Base-by-base conservation (phyloP, 75 land plant species). In the Adiantum capillusveneris region DNA sequence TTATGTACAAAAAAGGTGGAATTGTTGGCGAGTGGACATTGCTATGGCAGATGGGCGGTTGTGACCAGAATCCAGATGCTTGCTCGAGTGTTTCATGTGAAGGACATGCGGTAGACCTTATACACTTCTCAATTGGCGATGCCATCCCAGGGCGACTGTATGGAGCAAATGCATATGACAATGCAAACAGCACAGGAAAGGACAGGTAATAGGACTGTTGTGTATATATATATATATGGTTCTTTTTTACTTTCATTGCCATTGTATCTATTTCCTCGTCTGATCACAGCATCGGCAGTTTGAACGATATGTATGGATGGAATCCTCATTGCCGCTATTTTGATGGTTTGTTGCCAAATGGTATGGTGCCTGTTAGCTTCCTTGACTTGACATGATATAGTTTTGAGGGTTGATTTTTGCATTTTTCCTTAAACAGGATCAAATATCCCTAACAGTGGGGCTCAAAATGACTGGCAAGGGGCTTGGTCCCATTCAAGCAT, bases 141-240 rank as follows among this genome's bases (percentile, higher is more conserved):
- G 91, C 98, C 36, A 79, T 94, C 62, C 98, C 98, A 22, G 98
- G 98, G 25, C 77, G 98, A 48, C 60, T 86, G 20, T 94, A 94
- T 74, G 96, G 98, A 44, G 81, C 74, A 24, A 90, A 94, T 57
- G 67, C 72, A n/a, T 7, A 75, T 65, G 91, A 90, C 59, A 90
- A 79, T 54, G 34, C 71, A 21, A 78, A 79, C 9, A 81, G 85
- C 52, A 77, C 63, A 48, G 98, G 96, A 59, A 67, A 58, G 77
- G 96, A 94, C 68, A 79, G 92, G 98, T 94, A 57, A 20, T 5
- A 48, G 17, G 37, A 37, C 16, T 12, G 22, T 41, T 41, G 12
- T 9, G 12, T 41, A 41, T 41, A 41, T 41, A 41, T 9, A 41
- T 14, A 14, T 41, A 41, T 41, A n/a, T n/a, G n/a, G n/a, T n/a